These are phyloP conservation scores for Lachancea thermotolerans DNA, from an alignment of 805 yeast genomes.

Conservation along the genomic window DNA sequence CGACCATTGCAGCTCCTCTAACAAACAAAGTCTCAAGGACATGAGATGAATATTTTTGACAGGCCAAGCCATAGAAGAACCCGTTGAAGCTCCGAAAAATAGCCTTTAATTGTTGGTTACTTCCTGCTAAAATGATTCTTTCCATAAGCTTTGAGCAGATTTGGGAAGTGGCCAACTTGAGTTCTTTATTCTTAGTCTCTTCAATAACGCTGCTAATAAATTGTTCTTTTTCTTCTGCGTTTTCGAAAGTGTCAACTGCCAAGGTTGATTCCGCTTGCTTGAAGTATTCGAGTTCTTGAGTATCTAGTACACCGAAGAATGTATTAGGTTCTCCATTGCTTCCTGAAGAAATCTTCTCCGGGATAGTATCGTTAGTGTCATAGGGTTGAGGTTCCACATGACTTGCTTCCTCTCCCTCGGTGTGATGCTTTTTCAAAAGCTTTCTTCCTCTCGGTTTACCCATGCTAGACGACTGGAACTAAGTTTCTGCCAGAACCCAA, in stretches of 20 bases:
- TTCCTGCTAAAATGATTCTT: slow-evolving; percentile 64
- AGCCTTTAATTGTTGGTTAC: slow-evolving; percentile 55
- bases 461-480: slow-evolving; percentile 1
- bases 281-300: slow-evolving; percentile 83
- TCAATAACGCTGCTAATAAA: slow-evolving; percentile 75
- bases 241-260: slow-evolving; percentile 64
- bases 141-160: slow-evolving; percentile 92
- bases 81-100: slow-evolving; percentile 63
- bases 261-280: slow-evolving; percentile 86
- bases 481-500: neutral
- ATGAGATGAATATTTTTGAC: slow-evolving; percentile 90
- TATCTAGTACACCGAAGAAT: slow-evolving; percentile 82
- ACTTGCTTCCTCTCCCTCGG: slow-evolving; percentile 5
- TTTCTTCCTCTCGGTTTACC: slow-evolving; percentile 40
- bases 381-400: too few species aligned
- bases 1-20: slow-evolving; percentile 65
- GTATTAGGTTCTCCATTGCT: slow-evolving; percentile 32
- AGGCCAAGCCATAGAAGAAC: slow-evolving; percentile 68
- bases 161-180: slow-evolving; percentile 88
- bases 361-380: too few species aligned
- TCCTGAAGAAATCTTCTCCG: slow-evolving; percentile 1
- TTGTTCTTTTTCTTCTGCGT: slow-evolving; percentile 62
- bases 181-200: slow-evolving; percentile 82
- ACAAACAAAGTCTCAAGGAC: slow-evolving; percentile 82
- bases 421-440: slow-evolving; percentile 23